Base-by-base conservation (phyloP, 768 basidiomycete species). In the Gelatoporia subvermispora region DNA sequence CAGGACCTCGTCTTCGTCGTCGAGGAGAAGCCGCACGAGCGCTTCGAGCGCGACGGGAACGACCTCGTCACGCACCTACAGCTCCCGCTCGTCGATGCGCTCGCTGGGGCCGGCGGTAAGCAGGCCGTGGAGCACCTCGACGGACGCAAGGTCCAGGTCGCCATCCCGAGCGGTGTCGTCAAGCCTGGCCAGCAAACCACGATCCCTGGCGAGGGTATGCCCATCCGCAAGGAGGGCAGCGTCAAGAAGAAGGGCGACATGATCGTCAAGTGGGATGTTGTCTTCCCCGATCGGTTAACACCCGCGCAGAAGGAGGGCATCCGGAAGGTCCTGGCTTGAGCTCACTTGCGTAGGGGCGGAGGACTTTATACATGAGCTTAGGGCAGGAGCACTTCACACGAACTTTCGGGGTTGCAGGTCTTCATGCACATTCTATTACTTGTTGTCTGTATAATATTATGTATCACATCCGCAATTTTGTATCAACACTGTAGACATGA, bases 1-100 rank as follows among this genome's bases (percentile, higher is more conserved):
- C 92, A 93, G 60, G 91, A 94, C 64, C 76, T 99, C n/a, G 93
- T 93, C 25, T 97, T 99, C 62, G 81, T 95, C 41, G 81, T 96
- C n/a, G 94, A 96, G 66, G 93, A 97, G 69, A 97, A 95, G 68
- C 84, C 85, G 8, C 90, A 98, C 65, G 66, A 76, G 0, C 65
- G 73, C 16, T 96, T 90, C 67, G 76, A 71, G 50, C 77, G 94
- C 20, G 83, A 88, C 8, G 91, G 86, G 25, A 88, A 95, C 68
- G 84, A 96, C 64, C 77, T 97, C 40, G 61, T 77, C 38, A 76
- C 76, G 49, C 72, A 63, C 17, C 47, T 87, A 36, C 72, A 76
- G 53, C 69, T 97, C 45, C 75, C 91, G 11, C 78, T 97, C 1
- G 81, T 92, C 20, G 91, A 96, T 25, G 93, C 94, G 1, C 70